These are phyloP conservation scores for Galerina marginata DNA, from an alignment of 768 basidiomycete genomes.

Conservation along the genomic window DNA sequence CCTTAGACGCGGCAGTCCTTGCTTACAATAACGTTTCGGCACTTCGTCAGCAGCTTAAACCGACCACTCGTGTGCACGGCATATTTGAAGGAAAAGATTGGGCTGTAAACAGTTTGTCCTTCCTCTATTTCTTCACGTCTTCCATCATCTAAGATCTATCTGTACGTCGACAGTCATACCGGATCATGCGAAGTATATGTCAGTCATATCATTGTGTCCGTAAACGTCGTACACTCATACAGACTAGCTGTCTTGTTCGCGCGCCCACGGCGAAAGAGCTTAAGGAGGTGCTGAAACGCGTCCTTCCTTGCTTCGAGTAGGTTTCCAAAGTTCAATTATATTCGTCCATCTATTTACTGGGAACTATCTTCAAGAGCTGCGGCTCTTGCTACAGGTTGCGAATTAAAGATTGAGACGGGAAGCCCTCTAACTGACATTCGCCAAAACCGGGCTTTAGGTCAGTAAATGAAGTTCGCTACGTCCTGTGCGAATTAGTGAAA, in stretches of 20 bases:
- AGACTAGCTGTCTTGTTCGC: constrained; percentile 70
- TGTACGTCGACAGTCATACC: constrained; percentile 66
- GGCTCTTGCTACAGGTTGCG: constrained; percentile 69
- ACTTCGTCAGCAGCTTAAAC: constrained; percentile 81
- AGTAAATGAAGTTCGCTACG: not conserved
- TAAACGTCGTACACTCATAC: not conserved
- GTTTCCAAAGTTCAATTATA: constrained; percentile 22
- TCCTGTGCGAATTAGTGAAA: no score
- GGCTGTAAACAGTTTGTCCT: constrained; percentile 67
- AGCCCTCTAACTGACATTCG: constrained; percentile 55
- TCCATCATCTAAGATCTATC: not conserved
- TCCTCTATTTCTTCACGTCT: not conserved
- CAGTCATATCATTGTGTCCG: constrained; percentile 21
- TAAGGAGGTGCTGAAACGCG: constrained; percentile 59
- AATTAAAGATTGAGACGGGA: constrained; percentile 44
- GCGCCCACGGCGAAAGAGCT: constrained; percentile 70
- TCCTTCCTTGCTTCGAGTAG: constrained; percentile 75
- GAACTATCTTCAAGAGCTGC: constrained; percentile 53
- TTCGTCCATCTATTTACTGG: not conserved
- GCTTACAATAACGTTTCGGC: constrained; percentile 82
- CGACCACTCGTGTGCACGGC: constrained; percentile 81
- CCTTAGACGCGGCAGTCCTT: constrained; percentile 84
- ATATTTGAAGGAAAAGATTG: constrained; percentile 78
- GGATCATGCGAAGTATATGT: constrained; percentile 77
- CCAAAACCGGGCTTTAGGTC: constrained; percentile 71